Evolutionary conservation across 805 yeast genomes (phyloP), one percentile per base, ranked within the genome.

Genomic region (Zygosaccharomyces gambellarensis): DNA sequence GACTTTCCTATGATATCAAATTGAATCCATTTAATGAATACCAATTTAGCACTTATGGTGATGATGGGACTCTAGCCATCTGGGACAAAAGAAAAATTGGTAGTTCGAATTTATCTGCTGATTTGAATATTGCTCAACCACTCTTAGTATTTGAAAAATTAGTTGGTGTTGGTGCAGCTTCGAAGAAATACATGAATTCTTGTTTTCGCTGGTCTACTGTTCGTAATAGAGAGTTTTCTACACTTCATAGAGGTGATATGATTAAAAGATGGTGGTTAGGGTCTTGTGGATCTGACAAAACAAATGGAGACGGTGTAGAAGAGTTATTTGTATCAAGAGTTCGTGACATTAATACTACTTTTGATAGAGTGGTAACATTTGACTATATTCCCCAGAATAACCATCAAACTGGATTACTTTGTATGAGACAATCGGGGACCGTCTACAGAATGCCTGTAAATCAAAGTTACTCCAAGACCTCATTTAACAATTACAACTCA

Each of bases 401-500:
- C 2, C 75, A 82, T 21, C 77, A 80, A 1, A 77, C 86, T 7
- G 81, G 84, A 57, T 74, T 87, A 49, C 81, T 90, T 27, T 90
- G 97, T 65, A 85, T 90, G 85, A 74, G 97, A 55, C 95, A 88
- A 59, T 86, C 95, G 0, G 97, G 97, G 3, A 84, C 87, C 46
- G 82, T 90, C 0, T 90, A 86, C 66, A 74, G 85, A 50, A 87
- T 87, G 90, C 78, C 84, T 0, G 86, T 84, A 0, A 68, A 73
- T 1, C 92, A 87, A 61, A 78, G 85, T 44, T 82, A 82, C 29
- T 80, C 81, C 32, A 73, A 82, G 7, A 63, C 85, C 7, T 73
- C 71, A 12, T 85, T 90, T 66, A 86, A 82, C 56, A 80, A 92
- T 0, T 77, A 73, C 57, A 86, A 86, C 59, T 88, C 83, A 47